Evolutionary conservation across 2,329 filamentous ascomycete species (phyloP), one percentile per base, ranked within the genome.

Genomic region (Hyphodiscus sp.): DNA sequence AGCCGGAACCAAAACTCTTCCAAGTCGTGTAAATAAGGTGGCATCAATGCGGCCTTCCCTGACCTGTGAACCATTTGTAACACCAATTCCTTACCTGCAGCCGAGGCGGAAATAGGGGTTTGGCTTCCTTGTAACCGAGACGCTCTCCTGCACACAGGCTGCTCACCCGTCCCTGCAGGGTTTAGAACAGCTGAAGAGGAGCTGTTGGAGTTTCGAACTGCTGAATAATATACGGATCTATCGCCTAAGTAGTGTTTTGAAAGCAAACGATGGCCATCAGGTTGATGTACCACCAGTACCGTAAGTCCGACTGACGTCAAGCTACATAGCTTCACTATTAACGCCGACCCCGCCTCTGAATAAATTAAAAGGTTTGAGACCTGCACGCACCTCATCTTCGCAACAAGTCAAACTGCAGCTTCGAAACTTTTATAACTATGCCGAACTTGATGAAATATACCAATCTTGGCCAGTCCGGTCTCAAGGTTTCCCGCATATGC

Each of bases 401-500:
- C 33, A n/a, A 13, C 33, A n/a, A 38, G 33, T 38, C 16, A 2
- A 6, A 13, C 33, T 15, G 4, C 11, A 38, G 13, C 11, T 38
- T 5, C 16, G 13, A 13, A 38, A n/a, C 33, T 38, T 10, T 38
- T 10, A 13, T 13, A n/a, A 52, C 16, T 20, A 19, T 46, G 19
- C 5, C 30, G 19, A 47, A 54, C 46, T 38, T 19, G 20, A 59
- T 59, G 57, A 58, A 62, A 55, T 60, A 60, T 49, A 52, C 50
- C 18, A 53, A 51, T 23, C 55, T 61, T 13, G 77, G 78, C 33
- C 71, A 68, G 48, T 77, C 73, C 6, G 78, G 78, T 51, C 72
- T 80, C 44, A 77, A 77, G 58, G 70, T 79, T 51, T 79, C 76
- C 2, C 72, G 71, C 54, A 70, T 79, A 47, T 77, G 80, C 49